Conservation (phyloP, 768 basidiomycete species). For the Mycena olivaceomarginata region DNA sequence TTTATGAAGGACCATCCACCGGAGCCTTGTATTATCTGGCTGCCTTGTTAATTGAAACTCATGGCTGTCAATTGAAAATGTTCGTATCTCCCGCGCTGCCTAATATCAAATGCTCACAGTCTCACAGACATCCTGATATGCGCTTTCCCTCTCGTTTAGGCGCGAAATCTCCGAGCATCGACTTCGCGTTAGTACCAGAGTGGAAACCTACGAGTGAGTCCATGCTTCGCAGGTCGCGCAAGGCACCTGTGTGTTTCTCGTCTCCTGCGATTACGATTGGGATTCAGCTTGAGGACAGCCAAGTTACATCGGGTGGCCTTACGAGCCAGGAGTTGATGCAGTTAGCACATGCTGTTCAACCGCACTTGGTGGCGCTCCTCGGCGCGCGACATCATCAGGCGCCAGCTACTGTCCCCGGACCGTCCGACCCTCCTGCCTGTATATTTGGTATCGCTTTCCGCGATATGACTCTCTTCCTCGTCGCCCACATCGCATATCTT, state of each 20-base stretch:
- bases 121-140: neutral
- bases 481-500: conserved; percentile 27
- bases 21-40: neutral
- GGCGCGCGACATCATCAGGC: conserved; percentile 10
- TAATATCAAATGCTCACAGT: neutral
- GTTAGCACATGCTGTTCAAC: conserved; percentile 15
- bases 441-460: conserved; percentile 30
- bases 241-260: conserved; percentile 12
- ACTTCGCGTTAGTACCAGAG: conserved; percentile 27
- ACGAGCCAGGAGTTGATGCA: neutral
- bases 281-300: conserved; percentile 2
- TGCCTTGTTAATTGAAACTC: neutral
- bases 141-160: conserved; percentile 2
- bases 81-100: neutral
- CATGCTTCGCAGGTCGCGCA: conserved; percentile 17
- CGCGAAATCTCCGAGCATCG: neutral
- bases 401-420: neutral
- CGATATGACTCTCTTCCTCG: conserved; percentile 30
- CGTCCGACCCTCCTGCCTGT: conserved; percentile 1
- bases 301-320: neutral
- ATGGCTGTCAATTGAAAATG: conserved; percentile 23
- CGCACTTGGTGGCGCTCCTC: conserved; percentile 26
- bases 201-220: neutral
- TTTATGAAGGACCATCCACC: neutral
- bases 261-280: conserved; percentile 25